Evolutionary conservation across 352 stramenopile species (phyloP).

Genomic region (Aphanomyces astaci): DNA sequence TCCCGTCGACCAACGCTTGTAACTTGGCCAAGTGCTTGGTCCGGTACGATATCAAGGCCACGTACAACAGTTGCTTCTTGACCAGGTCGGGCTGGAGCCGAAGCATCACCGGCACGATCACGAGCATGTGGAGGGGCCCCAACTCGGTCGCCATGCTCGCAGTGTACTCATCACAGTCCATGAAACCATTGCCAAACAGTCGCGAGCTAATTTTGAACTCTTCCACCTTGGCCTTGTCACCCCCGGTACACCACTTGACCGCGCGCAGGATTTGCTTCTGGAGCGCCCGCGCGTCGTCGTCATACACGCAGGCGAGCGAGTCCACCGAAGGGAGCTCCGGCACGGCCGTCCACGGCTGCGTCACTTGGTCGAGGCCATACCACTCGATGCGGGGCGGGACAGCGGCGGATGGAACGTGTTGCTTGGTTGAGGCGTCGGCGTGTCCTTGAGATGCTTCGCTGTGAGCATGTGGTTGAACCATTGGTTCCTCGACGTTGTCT

Average conservation of each 20-base stretch:
- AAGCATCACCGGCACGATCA: conserved; percentile 57
- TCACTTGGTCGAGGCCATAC: conserved; percentile 25
- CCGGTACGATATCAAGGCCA: conserved; percentile 44
- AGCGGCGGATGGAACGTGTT: no score
- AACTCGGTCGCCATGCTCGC: conserved; percentile 58
- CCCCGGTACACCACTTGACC: conserved; percentile 58
- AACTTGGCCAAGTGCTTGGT: conserved; percentile 38
- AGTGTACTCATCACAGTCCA: conserved; percentile 60
- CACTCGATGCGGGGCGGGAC: not conserved
- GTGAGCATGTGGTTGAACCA: no score
- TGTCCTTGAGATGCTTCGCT: no score
- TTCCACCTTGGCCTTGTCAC: conserved; percentile 45
- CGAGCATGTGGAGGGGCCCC: conserved; percentile 42
- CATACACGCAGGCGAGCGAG: conserved; percentile 48
- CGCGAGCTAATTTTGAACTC: conserved; percentile 79
- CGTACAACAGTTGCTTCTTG: conserved; percentile 46
- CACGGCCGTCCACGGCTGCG: conserved; percentile 40
- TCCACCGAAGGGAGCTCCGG: conserved; percentile 36
- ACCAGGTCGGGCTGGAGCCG: conserved; percentile 52
- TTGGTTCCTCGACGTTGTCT: no score
- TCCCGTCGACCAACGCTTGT: conserved; percentile 10
- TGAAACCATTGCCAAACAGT: conserved; percentile 71
- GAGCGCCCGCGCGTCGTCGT: conserved; percentile 50
- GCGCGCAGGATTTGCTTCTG: conserved; percentile 66
- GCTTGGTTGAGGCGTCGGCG: no score